Percentiles rank a stretch among this genome's conserved stretches.
These are phyloP conservation scores for Colletotrichum simmondsii DNA, from an alignment of 2,329 filamentous ascomycete species.

Conservation along the genomic window DNA sequence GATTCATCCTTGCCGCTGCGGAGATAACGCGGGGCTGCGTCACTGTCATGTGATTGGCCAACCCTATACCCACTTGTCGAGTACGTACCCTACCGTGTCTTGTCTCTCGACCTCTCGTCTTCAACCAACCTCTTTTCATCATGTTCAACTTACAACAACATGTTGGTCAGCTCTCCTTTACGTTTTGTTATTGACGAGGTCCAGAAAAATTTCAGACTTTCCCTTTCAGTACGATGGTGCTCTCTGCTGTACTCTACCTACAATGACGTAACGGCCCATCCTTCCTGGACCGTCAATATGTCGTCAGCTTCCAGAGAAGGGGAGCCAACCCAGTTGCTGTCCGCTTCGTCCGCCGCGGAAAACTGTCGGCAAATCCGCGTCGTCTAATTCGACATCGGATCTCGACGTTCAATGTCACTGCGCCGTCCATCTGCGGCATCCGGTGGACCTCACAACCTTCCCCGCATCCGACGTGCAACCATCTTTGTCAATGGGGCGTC, in stretches of 20 bases:
- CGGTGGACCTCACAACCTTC: slow-evolving; percentile 1
- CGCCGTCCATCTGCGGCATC: slow-evolving; percentile 1
- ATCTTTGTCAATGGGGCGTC: neutral
- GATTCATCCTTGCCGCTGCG: neutral
- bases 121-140: neutral
- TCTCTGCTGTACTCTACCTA: neutral
- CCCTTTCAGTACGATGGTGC: neutral
- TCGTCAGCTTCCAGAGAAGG: neutral
- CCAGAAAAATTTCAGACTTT: neutral
- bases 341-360: neutral
- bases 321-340: neutral
- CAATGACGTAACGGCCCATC: neutral
- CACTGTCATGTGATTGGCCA: neutral
- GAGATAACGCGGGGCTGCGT: slow-evolving; percentile 26
- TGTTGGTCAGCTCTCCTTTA: neutral
- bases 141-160: neutral
- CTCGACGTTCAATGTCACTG: neutral
- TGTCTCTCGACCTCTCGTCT: neutral
- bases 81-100: neutral
- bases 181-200: neutral
- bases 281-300: neutral
- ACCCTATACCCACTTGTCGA: too few species aligned
- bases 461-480: slow-evolving; percentile 10
- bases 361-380: slow-evolving; percentile 2
- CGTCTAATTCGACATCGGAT: slow-evolving; percentile 4